A percentile compares a stretch with the other conserved stretches of the same genome.
Conservation (phyloP, 352 stramenopile genomes). For the Elongisporangium senticosum region DNA sequence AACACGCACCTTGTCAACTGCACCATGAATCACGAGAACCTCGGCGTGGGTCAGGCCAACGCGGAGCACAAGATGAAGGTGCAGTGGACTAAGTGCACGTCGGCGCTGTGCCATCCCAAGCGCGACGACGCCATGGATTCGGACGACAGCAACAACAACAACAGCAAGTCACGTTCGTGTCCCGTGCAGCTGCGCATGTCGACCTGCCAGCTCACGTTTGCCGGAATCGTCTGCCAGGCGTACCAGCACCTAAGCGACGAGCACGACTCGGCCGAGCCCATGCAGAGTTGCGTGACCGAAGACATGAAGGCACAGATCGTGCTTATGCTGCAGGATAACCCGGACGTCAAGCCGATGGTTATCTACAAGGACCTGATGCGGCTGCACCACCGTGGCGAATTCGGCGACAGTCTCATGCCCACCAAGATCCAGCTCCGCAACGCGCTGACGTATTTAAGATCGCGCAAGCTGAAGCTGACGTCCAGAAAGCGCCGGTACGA, state of each 20-base stretch:
- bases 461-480: conserved; percentile 51
- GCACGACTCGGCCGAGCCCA: conserved; percentile 63
- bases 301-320: conserved; percentile 74
- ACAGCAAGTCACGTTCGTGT: conserved; percentile 34
- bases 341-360: conserved; percentile 67
- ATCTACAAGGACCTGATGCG: conserved; percentile 67
- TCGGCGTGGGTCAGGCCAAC: conserved; percentile 25
- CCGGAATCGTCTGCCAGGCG: conserved; percentile 64
- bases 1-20: conserved; percentile 81
- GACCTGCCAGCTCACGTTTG: conserved; percentile 72
- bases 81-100: conserved; percentile 81
- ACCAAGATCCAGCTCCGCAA: conserved; percentile 82
- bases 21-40: conserved; percentile 72
- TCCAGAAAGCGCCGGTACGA: conserved; percentile 38
- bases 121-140: conserved; percentile 5
- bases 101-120: conserved; percentile 73
- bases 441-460: conserved; percentile 76
- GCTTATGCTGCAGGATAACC: conserved; percentile 54
- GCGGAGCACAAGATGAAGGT: conserved; percentile 82
- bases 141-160: conserved; percentile 12
- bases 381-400: conserved; percentile 46
- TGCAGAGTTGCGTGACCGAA: conserved; percentile 68
- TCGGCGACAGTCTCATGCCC: conserved; percentile 72
- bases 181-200: conserved; percentile 79
- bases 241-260: conserved; percentile 76